These are phyloP conservation scores for Boechera stricta DNA, from an alignment of 345 rosid genomes.

Conservation along the genomic window DNA sequence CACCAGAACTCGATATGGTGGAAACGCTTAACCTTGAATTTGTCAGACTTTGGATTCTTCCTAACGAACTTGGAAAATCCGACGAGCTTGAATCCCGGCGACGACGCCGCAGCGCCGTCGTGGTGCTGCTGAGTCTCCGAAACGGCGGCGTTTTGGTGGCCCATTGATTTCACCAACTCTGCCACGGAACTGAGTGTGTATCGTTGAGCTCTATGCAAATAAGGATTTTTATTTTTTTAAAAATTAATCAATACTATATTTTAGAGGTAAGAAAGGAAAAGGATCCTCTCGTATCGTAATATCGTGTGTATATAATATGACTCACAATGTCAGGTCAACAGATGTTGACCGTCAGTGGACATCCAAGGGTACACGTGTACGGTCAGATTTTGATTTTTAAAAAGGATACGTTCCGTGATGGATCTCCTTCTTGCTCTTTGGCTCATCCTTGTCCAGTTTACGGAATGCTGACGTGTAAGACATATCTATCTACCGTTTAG, in stretches of 20 bases:
- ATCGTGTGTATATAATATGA: too few relatives aligned
- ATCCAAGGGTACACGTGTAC: constrained; percentile 30
- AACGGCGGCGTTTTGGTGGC: constrained; percentile 24
- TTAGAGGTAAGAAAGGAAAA: background rate
- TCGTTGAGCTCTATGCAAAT: constrained; percentile 14
- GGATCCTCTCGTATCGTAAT: background rate
- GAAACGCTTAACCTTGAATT: constrained; percentile 69
- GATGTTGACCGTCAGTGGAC: constrained; percentile 25
- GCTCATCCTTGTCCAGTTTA: constrained; percentile 13
- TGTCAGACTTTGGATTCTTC: constrained; percentile 73
- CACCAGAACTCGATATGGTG: constrained; percentile 97
- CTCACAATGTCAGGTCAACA: background rate
- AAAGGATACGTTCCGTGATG: constrained; percentile 26
- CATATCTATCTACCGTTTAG: constrained; percentile 14
- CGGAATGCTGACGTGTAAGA: constrained; percentile 33
- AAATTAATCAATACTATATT: background rate
- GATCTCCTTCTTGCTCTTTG: constrained; percentile 12
- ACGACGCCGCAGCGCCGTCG: background rate
- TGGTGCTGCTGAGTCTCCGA: constrained; percentile 13
- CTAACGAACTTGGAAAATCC: constrained; percentile 75
- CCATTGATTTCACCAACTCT: constrained; percentile 34
- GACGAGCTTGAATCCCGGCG: constrained; percentile 60
- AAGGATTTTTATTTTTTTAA: background rate
- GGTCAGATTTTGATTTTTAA: background rate
- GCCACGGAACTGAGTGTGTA: background rate